Conservation (phyloP, 140 eudicot species). For the Bidens hawaiensis region DNA sequence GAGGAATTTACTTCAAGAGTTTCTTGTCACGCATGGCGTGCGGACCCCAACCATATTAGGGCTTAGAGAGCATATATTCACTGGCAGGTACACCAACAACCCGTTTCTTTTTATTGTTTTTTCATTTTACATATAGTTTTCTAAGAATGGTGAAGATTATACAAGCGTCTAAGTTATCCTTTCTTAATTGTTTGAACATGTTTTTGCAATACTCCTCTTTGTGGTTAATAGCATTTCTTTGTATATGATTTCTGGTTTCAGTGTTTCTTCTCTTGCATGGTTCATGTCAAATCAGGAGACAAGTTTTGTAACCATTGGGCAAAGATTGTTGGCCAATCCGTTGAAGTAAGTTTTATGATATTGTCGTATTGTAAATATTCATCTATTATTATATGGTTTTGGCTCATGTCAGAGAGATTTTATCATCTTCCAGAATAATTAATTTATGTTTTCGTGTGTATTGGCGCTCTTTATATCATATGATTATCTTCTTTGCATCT, state of each 20-base stretch:
- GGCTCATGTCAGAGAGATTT: neutral
- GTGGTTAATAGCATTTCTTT: constrained; percentile 14
- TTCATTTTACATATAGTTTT: neutral
- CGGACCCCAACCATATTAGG: constrained; percentile 94
- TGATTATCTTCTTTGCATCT: neutral
- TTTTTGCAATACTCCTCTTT: neutral
- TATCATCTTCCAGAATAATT: neutral
- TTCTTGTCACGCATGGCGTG: constrained; percentile 83
- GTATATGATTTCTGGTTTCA: constrained; percentile 20
- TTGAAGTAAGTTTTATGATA: constrained; percentile 61
- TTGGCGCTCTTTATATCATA: neutral
- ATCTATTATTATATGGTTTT: constrained; percentile 6
- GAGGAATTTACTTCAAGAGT: constrained; percentile 96
- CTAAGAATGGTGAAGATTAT: neutral
- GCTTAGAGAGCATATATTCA: constrained; percentile 94
- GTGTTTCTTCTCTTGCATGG: constrained; percentile 99
- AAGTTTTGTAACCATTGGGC: constrained; percentile 96
- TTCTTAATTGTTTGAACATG: too few species aligned
- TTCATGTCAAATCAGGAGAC: constrained; percentile 96
- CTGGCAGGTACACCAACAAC: constrained; percentile 67
- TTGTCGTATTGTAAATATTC: neutral
- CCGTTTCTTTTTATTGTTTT: neutral
- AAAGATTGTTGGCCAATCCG: constrained; percentile 91
- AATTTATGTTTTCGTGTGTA: too few species aligned
- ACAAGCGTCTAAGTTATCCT: neutral